Conservation (phyloP, 2,329 filamentous ascomycete species). For the Colletotrichum agaves region DNA sequence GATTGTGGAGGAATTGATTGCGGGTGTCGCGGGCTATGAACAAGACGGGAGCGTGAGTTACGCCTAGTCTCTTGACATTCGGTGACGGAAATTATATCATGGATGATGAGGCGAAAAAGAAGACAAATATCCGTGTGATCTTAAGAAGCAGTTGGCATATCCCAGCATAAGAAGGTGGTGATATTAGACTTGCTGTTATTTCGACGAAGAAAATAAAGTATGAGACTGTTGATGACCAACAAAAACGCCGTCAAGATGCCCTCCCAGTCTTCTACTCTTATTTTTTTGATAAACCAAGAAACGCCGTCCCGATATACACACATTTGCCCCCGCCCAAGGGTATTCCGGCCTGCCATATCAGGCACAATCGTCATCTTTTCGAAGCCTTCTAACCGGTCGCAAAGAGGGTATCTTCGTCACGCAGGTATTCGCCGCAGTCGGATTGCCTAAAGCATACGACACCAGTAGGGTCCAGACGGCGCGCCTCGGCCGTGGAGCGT, state of each 20-base stretch:
- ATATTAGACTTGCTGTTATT: conserved; percentile 14
- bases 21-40: conserved; percentile 42
- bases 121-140: background rate
- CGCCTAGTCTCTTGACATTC: background rate
- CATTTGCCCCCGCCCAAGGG: background rate
- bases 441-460: conserved; percentile 92
- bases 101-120: conserved; percentile 2
- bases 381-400: conserved; percentile 57
- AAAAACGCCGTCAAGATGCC: conserved; percentile 37
- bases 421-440: conserved; percentile 93
- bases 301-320: conserved; percentile 29
- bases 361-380: background rate
- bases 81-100: background rate
- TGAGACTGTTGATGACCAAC: conserved; percentile 31
- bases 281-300: conserved; percentile 20
- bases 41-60: conserved; percentile 14
- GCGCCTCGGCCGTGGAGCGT: conserved; percentile 84
- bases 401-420: conserved; percentile 79
- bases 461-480: conserved; percentile 88
- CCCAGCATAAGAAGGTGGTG: background rate
- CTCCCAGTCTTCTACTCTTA: conserved; percentile 27
- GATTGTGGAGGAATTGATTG: conserved; percentile 28
- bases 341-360: background rate
- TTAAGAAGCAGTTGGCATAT: conserved; percentile 11
- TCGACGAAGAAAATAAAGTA: conserved; percentile 6